Evolutionary conservation across 176 grass and related monocot species (phyloP), one percentile per base, ranked within the genome.

Genomic region (Carex cristatella): DNA sequence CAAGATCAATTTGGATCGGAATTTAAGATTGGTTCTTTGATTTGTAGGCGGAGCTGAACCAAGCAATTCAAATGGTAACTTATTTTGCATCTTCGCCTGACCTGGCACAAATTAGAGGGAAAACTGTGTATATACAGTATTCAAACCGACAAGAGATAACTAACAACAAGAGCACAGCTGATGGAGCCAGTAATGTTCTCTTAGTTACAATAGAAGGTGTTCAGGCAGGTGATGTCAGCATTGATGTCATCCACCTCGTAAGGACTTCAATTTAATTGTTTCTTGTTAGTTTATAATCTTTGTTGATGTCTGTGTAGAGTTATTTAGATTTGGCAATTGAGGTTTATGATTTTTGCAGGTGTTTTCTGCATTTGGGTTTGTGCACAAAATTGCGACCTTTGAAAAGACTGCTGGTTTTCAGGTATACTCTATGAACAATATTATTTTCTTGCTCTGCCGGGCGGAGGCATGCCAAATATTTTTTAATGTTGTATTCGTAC

Each of bases 351-450:
- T 84, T 53, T 44, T 85, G 42, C 38, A 99, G 96, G 96, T 99
- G 75, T 99, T 99, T 83, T 99, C 96, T 38, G 96, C 96, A 63
- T 99, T 94, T 85, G 96, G 96, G 3, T 99, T 92, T 80, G 96
- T 99, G 79, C 96, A 95, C 88, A 99, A 99, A 85, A 94, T 99
- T 86, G 96, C 96, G 65, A 99, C 96, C n/a, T 99, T 99, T 76
- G 93, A 98, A 89, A 98, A 98, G 84, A 92, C 96, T 81, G 95
- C 95, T 86, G 95, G 96, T 75, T 98, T 98, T 88, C 93, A 95
- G 91, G 93, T 97, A 85, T 84, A 15, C 32, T 70, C 66, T 68
- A 81, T 31, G 28, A 15, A 70, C 13, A 74, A 72, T 2, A 3
- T 48, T n/a, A 19, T 9, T 4, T 10, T 71, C 19, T 2, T 48